These are phyloP conservation scores for Colletotrichum zoysiae DNA, from an alignment of 2,329 filamentous ascomycete genomes.

Conservation along the genomic window DNA sequence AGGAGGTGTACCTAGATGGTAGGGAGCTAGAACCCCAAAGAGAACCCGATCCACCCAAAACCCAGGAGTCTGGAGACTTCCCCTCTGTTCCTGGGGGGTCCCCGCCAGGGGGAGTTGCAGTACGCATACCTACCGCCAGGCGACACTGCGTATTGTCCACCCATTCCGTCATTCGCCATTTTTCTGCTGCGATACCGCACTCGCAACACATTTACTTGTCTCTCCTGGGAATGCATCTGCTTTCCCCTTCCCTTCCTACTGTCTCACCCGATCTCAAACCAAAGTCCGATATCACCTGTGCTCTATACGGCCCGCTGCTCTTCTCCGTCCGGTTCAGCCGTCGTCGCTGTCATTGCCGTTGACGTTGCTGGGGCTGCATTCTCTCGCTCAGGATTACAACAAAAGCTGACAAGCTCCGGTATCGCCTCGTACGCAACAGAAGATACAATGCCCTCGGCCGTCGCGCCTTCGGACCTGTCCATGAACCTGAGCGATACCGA, in stretches of 20 bases:
- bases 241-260: neutral
- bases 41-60: constrained; percentile 23
- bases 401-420: constrained; percentile 14
- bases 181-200: constrained; percentile 38
- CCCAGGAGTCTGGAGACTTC: constrained; percentile 15
- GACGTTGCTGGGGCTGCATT: neutral
- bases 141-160: neutral
- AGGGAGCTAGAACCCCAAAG: constrained; percentile 25
- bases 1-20: no score
- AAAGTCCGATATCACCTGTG: neutral
- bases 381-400: neutral
- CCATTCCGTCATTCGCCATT: constrained; percentile 41
- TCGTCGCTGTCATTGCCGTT: neutral
- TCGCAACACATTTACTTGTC: neutral
- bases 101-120: constrained; percentile 11
- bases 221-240: constrained; percentile 23
- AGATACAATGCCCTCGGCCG: constrained; percentile 41
- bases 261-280: constrained; percentile 13
- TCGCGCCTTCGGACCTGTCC: constrained; percentile 41
- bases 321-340: neutral
- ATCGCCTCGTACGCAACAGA: constrained; percentile 18
- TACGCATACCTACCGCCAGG: no score
- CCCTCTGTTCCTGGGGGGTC: constrained; percentile 23
- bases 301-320: constrained; percentile 2
- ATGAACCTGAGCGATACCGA: constrained; percentile 42